Evolutionary conservation across 495 filamentous ascomycete species (phyloP).

Genomic region (Opeltia flavorubescens): DNA sequence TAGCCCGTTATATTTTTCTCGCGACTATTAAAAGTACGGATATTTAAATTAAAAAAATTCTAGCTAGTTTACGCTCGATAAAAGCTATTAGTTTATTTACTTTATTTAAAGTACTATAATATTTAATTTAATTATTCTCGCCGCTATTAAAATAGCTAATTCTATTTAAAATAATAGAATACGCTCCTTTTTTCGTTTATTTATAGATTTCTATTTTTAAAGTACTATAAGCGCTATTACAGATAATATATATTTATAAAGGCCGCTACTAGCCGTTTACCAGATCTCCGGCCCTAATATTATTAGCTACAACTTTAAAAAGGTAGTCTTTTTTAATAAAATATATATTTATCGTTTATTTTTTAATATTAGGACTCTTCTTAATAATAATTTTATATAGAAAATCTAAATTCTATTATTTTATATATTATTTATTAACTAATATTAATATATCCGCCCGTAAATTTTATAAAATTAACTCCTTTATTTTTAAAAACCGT

Average conservation of each 20-base stretch:
- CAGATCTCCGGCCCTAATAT: slow-evolving; percentile 31
- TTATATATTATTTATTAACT: slow-evolving; percentile 23
- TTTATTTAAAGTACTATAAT: slow-evolving; percentile 34
- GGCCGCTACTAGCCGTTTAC: slow-evolving; percentile 46
- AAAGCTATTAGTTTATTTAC: slow-evolving; percentile 11
- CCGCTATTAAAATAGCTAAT: slow-evolving; percentile 31
- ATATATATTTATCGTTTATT: slow-evolving; percentile 13
- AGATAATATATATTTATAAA: slow-evolving; percentile 31
- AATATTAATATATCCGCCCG: slow-evolving; percentile 25
- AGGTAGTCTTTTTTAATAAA: slow-evolving; percentile 17
- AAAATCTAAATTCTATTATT: slow-evolving; percentile 28
- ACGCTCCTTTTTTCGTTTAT: slow-evolving; percentile 20
- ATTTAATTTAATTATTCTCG: slow-evolving; percentile 30
- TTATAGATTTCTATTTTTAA: slow-evolving; percentile 36
- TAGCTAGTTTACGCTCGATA: slow-evolving; percentile 28
- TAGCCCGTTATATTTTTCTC: no score
- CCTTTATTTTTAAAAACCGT: slow-evolving; percentile 20
- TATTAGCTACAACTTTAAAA: slow-evolving; percentile 13
- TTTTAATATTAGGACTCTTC: no score
- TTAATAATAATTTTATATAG: slow-evolving; percentile 30
- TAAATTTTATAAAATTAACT: slow-evolving; percentile 30
- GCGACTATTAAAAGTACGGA: no score
- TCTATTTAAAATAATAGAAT: slow-evolving; percentile 27
- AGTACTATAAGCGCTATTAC: slow-evolving; percentile 43
- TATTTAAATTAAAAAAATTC: no score